A percentile compares a stretch with the other conserved stretches of the same genome.
Evolutionary conservation across 2,329 filamentous ascomycete genomes (phyloP).

Genomic region (Colletotrichum kahawae): DNA sequence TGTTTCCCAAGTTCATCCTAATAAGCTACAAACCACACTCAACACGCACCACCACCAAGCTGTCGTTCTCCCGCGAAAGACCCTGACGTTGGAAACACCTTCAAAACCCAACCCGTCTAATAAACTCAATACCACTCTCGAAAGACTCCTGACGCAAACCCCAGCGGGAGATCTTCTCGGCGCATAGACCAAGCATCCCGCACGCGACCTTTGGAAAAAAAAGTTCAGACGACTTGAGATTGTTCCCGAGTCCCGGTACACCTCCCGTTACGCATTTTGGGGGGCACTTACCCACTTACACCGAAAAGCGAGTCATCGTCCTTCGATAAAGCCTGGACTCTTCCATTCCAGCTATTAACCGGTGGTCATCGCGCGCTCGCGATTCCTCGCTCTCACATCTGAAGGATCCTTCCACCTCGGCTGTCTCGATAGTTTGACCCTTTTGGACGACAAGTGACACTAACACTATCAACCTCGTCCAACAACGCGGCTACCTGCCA

Average conservation of each 20-base stretch:
- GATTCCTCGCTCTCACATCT: background rate
- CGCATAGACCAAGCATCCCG: background rate
- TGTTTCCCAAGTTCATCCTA: background rate
- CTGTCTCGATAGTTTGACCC: background rate
- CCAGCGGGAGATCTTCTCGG: constrained; percentile 17
- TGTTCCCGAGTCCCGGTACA: constrained; percentile 14
- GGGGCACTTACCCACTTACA: background rate
- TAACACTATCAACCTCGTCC: background rate
- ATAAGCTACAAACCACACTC: background rate
- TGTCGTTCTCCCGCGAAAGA: background rate
- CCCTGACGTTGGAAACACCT: background rate
- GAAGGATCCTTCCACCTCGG: background rate
- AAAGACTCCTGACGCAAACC: constrained; percentile 14
- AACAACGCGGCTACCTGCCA: background rate
- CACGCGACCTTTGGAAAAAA: background rate
- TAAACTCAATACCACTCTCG: constrained; percentile 3
- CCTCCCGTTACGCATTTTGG: constrained; percentile 6
- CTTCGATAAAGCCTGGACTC: background rate
- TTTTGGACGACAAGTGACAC: background rate
- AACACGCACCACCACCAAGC: background rate
- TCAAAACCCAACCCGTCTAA: background rate
- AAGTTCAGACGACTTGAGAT: constrained; percentile 23
- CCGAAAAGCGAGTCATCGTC: background rate
- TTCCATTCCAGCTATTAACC: background rate
- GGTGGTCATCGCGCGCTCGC: background rate